Evolutionary conservation across 257 asterid genomes (phyloP).

Genomic region (Solanum bulbocastanum): DNA sequence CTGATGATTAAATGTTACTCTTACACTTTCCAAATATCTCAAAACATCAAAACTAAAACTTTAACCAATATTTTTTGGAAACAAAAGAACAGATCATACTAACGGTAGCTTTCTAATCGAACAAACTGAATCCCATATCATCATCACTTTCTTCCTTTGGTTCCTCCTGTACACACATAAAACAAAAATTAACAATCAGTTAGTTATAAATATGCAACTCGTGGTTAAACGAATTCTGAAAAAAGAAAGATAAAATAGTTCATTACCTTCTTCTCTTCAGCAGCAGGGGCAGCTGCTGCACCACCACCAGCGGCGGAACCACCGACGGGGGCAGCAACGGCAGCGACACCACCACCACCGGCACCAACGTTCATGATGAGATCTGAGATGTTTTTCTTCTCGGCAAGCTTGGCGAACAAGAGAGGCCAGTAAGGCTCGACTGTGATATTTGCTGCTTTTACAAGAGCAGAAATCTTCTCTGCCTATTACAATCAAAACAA

Average conservation of each 20-base stretch:
- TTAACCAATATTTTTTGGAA: background rate
- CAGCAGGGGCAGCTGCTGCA: slow-evolving; percentile 49
- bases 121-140: slow-evolving; percentile 43
- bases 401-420: slow-evolving; percentile 56
- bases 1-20: background rate
- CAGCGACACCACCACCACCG: slow-evolving; percentile 57
- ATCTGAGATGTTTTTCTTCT: slow-evolving; percentile 56
- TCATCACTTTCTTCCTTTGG: slow-evolving; percentile 48
- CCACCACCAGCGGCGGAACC: slow-evolving; percentile 34
- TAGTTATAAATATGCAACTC: background rate
- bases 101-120: slow-evolving; percentile 20
- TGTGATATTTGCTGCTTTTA: slow-evolving; percentile 49
- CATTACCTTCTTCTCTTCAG: slow-evolving; percentile 38
- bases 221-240: background rate
- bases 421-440: slow-evolving; percentile 76
- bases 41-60: background rate
- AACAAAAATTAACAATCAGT: background rate
- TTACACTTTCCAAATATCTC: background rate
- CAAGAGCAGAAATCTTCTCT: slow-evolving; percentile 44
- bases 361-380: slow-evolving; percentile 52
- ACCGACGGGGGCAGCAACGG: slow-evolving; percentile 33
- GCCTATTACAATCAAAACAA: slow-evolving; percentile 22
- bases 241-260: background rate
- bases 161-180: slow-evolving; percentile 30
- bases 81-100: background rate